phyloP scores from a whole-genome alignment of 441 rosid genomes.

The Lagerstroemia fauriei region DNA sequence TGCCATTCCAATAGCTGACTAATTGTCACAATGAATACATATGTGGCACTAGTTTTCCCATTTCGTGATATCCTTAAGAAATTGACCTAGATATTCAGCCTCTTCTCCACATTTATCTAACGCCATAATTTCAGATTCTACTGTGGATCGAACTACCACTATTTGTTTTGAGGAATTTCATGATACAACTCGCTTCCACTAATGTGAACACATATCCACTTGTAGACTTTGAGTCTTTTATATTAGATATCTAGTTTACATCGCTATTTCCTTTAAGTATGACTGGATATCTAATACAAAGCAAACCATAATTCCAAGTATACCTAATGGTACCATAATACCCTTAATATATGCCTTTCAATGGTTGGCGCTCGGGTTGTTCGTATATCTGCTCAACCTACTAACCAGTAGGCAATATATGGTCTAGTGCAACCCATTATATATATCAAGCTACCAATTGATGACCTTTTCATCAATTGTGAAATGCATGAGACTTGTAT shows the following conservation, averaged over 20 bases:
- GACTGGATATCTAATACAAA: not conserved
- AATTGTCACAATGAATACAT: too few relatives aligned
- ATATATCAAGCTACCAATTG: too few relatives aligned
- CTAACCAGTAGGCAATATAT: not conserved
- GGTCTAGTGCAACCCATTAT: not conserved
- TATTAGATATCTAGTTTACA: not conserved
- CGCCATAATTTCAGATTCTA: too few relatives aligned
- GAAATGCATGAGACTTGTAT: not conserved
- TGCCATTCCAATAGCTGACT: too few relatives aligned
- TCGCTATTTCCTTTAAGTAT: not conserved
- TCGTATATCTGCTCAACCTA: not conserved
- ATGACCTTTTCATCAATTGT: too few relatives aligned
- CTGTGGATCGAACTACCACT: too few relatives aligned
- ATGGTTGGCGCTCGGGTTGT: not conserved
- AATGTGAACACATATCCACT: not conserved
- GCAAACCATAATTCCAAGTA: not conserved
- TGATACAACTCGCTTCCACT: not conserved
- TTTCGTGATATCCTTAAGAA: too few relatives aligned
- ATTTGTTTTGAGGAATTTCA: not conserved
- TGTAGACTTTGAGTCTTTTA: not conserved
- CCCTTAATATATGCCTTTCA: not conserved
- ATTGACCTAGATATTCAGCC: too few relatives aligned
- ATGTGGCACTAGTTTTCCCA: too few relatives aligned
- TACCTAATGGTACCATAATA: not conserved
- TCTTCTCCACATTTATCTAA: too few relatives aligned